Percentiles rank a stretch among this genome's conserved stretches.
phyloP scores from a whole-genome alignment of 129 eudicot genomes.

The Saussurea involucrata region DNA sequence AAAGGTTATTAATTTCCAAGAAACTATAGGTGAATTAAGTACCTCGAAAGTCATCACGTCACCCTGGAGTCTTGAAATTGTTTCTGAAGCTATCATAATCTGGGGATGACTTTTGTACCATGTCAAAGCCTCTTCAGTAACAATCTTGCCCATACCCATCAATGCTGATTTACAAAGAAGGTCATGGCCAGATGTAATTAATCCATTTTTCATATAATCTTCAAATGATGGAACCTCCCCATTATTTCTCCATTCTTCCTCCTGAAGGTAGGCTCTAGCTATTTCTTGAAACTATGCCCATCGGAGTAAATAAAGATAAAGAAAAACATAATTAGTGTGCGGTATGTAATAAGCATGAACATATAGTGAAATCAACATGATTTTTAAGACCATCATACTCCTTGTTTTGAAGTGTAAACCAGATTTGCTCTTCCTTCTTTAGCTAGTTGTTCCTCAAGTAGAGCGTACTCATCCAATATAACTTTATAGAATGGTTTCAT shows the following conservation, averaged over 20 bases:
- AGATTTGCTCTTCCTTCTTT: conserved; percentile 2
- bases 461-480: not conserved
- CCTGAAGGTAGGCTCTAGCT: not conserved
- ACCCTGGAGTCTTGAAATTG: not conserved
- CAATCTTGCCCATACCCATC: not conserved
- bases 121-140: not conserved
- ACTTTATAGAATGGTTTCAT: not conserved
- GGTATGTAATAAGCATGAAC: not conserved
- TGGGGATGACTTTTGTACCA: not conserved
- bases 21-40: not conserved
- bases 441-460: not conserved
- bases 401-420: not conserved
- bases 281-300: too few relatives aligned
- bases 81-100: not conserved
- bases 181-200: not conserved
- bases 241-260: not conserved
- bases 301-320: too few relatives aligned
- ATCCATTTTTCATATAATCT: not conserved
- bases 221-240: not conserved
- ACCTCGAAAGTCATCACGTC: not conserved
- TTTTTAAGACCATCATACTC: conserved; percentile 3
- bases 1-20: too few relatives aligned
- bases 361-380: not conserved
- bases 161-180: not conserved
- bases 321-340: too few relatives aligned